These are phyloP conservation scores for Houttuynia cordata DNA, from an alignment of 164 flowering plant species.

Conservation along the genomic window DNA sequence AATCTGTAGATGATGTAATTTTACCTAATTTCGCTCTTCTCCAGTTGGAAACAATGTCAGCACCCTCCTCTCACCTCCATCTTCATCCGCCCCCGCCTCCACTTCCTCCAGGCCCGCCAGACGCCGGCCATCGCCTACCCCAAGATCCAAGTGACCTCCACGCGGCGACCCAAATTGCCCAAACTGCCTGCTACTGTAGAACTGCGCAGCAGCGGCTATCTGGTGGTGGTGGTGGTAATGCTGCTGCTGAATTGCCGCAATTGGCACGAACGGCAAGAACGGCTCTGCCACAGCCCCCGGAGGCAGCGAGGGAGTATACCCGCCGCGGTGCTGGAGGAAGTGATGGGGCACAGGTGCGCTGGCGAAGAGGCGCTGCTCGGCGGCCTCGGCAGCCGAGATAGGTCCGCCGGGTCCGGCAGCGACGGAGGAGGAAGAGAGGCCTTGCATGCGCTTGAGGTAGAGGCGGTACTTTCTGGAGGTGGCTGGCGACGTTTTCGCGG, in stretches of 20 bases:
- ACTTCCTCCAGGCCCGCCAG: conserved; percentile 40
- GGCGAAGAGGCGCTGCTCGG: conserved; percentile 84
- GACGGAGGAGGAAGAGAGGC: conserved; percentile 44
- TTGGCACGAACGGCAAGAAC: conserved; percentile 59
- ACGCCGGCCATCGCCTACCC: conserved; percentile 17
- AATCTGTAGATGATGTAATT: not conserved
- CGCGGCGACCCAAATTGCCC: conserved; percentile 27
- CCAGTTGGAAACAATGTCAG: conserved; percentile 91
- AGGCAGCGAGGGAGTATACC: not conserved
- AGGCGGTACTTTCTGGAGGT: conserved; percentile 88
- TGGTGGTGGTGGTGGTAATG: conserved; percentile 49
- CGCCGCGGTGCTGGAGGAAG: conserved; percentile 43
- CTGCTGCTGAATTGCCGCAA: conserved; percentile 37
- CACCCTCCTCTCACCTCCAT: conserved; percentile 40
- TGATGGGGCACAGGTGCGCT: conserved; percentile 82
- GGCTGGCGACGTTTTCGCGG: conserved; percentile 96
- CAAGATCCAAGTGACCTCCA: conserved; percentile 27
- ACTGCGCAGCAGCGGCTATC: conserved; percentile 29
- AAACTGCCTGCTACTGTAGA: conserved; percentile 44
- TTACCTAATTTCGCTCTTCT: conserved; percentile 59
- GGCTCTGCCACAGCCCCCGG: conserved; percentile 32
- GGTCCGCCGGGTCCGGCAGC: conserved; percentile 25
- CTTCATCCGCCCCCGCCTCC: conserved; percentile 27
- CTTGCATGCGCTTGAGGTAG: conserved; percentile 90
- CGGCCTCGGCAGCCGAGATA: conserved; percentile 37